Base-by-base conservation (phyloP, 2,329 filamentous ascomycete species). In the Xylaria sp. region DNA sequence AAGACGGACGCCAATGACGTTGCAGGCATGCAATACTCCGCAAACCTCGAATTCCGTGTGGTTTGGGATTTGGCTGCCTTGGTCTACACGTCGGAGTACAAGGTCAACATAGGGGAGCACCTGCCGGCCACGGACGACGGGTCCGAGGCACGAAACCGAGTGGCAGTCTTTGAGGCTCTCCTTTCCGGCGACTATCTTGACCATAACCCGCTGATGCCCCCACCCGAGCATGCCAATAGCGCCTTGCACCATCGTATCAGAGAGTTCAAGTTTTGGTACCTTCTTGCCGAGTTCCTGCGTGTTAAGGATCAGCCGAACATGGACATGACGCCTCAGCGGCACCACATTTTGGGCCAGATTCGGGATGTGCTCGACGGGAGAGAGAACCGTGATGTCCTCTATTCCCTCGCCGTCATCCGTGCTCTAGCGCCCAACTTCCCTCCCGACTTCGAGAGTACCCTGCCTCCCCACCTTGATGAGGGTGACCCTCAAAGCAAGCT, bases 341-440 rank as follows among this genome's bases (percentile, higher is more conserved):
- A 92, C 48, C 81, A 85, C 21, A 82, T 84, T 1, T 76, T 96
- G 24, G 72, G 72, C 4, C 80, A 80, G 47, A 83, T 91, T 71
- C 86, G 91, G 26, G 81, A 81, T 51, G 78, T 93, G 19, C 79
- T 96, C 11, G 89, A 91, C 62, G 88, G 88, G 44, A 83, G 88
- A 20, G 92, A 97, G 74, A 94, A 93, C 66, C 86, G 92, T 48
- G 92, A 97, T 69, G 88, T 96, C 17, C 83, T 97, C 52, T 96
- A 96, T 73, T 94, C 90, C 0, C 88, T 96, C 61, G 90, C 90
- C 7, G 84, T 96, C 50, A 86, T 89, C 16, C 86, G 91, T 21
- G 85, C 92, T 58, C 79, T 92, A 45, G 86, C 89, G 42, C 85
- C 86, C 26, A 83, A 85, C 42, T 85, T 81, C 66, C 81, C 82